Conservation (phyloP, 306 rosid genomes). For the Fragaria iinumae region DNA sequence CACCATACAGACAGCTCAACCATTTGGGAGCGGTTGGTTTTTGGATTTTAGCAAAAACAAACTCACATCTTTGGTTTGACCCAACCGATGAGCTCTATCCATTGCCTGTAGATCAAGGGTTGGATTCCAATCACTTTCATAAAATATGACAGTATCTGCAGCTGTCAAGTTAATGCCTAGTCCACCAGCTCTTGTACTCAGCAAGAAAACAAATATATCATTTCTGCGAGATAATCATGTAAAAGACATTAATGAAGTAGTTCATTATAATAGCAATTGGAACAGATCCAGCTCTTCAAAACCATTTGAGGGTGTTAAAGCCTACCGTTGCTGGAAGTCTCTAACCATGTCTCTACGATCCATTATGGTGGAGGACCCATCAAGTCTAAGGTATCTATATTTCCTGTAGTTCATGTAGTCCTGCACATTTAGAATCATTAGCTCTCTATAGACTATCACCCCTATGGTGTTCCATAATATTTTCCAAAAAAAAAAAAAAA, state of each 20-base stretch:
- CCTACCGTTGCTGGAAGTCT: conserved; percentile 92
- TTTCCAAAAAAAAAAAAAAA: background rate
- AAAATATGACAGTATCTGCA: conserved; percentile 97
- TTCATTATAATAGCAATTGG: background rate
- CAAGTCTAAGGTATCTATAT: conserved; percentile 89
- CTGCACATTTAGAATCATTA: conserved; percentile 48
- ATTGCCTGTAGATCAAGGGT: conserved; percentile 95
- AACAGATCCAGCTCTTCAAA: background rate
- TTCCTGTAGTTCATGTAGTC: conserved; percentile 97
- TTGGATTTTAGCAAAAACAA: conserved; percentile 4
- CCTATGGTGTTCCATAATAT: conserved; percentile 6
- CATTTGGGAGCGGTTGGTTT: background rate
- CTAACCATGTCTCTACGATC: conserved; percentile 98
- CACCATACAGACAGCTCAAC: background rate
- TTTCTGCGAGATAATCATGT: conserved; percentile 46
- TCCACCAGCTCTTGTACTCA: conserved; percentile 99
- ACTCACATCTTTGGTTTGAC: conserved; percentile 98
- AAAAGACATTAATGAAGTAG: background rate
- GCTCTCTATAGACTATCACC: background rate
- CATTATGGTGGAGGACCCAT: conserved; percentile 93
- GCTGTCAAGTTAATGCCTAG: conserved; percentile 99
- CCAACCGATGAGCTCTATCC: conserved; percentile 99
- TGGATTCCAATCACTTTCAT: conserved; percentile 99
- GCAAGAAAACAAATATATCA: conserved; percentile 91
- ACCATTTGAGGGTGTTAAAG: background rate